phyloP scores from a whole-genome alignment of 2,329 filamentous ascomycete species.

The Arthrobotrys musiformis region DNA sequence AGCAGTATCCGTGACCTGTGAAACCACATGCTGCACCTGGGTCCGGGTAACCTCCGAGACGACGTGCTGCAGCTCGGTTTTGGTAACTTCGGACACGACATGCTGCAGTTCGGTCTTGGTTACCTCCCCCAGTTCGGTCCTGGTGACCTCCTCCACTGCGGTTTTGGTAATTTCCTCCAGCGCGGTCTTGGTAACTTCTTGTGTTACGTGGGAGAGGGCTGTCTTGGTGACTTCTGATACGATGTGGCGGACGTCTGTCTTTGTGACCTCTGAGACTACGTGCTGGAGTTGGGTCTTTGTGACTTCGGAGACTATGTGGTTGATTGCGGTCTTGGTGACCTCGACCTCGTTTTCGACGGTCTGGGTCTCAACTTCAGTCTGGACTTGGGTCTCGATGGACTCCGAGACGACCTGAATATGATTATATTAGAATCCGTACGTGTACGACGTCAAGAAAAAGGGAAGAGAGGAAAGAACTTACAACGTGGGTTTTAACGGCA shows the following conservation, averaged over 20 bases:
- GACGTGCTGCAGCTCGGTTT: conserved; percentile 24
- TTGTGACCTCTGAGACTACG: conserved; percentile 21
- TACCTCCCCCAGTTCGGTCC: conserved; percentile 11
- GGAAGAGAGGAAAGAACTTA: conserved; percentile 13
- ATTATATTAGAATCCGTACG: background rate
- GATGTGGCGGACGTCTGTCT: conserved; percentile 4
- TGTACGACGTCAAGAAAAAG: background rate
- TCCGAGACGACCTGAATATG: conserved; percentile 20
- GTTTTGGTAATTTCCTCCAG: conserved; percentile 12
- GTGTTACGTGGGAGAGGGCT: conserved; percentile 10
- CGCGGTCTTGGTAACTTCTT: conserved; percentile 20
- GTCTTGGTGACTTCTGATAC: conserved; percentile 35
- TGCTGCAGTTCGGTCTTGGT: conserved; percentile 38
- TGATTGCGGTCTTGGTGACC: conserved; percentile 34
- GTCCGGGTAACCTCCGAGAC: conserved; percentile 36
- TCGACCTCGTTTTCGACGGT: conserved; percentile 37
- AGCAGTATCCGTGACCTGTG: conserved; percentile 33
- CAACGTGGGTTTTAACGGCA: conserved; percentile 28
- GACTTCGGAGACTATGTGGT: conserved; percentile 11
- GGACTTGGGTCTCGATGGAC: conserved; percentile 16
- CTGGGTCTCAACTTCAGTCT: conserved; percentile 27
- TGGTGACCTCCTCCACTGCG: conserved; percentile 7
- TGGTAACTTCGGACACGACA: conserved; percentile 36
- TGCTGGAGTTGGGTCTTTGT: conserved; percentile 18
- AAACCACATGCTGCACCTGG: conserved; percentile 29